Evolutionary conservation across 345 rosid species (phyloP), one percentile per base, ranked within the genome.

Genomic region (Hevea brasiliensis): DNA sequence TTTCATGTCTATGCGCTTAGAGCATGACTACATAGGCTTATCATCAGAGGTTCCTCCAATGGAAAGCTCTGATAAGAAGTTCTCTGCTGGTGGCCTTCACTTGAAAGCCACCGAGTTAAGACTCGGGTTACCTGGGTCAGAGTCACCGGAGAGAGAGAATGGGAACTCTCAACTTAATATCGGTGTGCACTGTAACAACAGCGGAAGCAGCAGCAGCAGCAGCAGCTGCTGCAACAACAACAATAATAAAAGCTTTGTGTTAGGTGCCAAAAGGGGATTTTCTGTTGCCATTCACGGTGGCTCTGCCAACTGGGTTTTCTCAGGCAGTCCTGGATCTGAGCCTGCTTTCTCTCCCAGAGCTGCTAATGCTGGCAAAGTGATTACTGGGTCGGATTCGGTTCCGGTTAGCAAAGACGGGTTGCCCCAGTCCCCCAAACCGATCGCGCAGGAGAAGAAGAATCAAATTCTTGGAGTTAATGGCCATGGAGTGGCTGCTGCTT

Each of bases 81-180:
- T 47, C 21, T 20, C 59, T 35, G 59, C 53, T 48, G 45, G 50
- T 42, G 80, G 82, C 76, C 71, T 88, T 9, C 83, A 84, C 77
- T 75, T 85, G 65, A 87, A 83, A 76, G 95, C 92, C 8, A 90
- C 95, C n/a, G 91, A 90, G 87, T 76, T 90, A 72, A 84, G 92
- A 71, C 92, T 90, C 71, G 96, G 92, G 69, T 80, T 88, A 77
- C 96, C 96, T 2, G 96, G 96, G 45, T 88, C 87, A 8, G 86
- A 81, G 69, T 90, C 96, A 20, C 89, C 91, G 18, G 85, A 77
- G 32, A 79, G 90, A 72, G 84, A 74, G 10, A 59, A 50, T 17
- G 80, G 73, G 24, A 65, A n/a, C 62, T 57, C 70, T 6, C 50
- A 73, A 9, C 70, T 73, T 26, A 9, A 63, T 42, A 54, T 73